phyloP scores from a whole-genome alignment of 108 stramenopile species.

The Skeletonema marinoi region DNA sequence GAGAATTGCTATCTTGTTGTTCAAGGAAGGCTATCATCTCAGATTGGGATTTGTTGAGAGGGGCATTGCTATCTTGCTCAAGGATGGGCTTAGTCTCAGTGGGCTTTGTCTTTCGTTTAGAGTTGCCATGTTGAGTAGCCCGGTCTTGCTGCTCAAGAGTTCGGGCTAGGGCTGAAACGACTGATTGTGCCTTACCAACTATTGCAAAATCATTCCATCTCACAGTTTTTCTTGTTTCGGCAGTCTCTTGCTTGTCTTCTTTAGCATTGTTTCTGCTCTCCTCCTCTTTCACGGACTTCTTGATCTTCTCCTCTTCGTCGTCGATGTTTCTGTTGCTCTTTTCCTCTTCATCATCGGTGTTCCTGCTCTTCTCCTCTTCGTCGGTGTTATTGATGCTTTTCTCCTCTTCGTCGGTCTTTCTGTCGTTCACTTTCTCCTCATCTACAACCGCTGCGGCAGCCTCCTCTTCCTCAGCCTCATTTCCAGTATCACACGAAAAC shows the following conservation, averaged over 20 bases:
- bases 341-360: not conserved
- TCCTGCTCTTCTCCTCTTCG: no score
- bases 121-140: not conserved
- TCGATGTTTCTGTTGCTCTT: no score
- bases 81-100: not conserved
- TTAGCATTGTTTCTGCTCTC: no score
- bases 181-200: not conserved
- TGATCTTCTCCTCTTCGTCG: no score
- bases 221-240: no score
- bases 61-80: not conserved
- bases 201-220: not conserved
- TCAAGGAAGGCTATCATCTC: not conserved
- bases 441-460: not conserved
- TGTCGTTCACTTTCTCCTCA: not conserved
- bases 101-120: not conserved
- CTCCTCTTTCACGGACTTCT: no score
- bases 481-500: not conserved
- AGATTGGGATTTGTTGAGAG: not conserved
- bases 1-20: not conserved
- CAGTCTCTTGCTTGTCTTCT: no score
- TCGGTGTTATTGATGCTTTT: no score
- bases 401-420: not conserved
- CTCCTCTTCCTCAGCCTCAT: not conserved
- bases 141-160: not conserved
- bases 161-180: not conserved